phyloP scores from a whole-genome alignment of 1,284 basidiomycete species.

The Trichosporon ovoides region DNA sequence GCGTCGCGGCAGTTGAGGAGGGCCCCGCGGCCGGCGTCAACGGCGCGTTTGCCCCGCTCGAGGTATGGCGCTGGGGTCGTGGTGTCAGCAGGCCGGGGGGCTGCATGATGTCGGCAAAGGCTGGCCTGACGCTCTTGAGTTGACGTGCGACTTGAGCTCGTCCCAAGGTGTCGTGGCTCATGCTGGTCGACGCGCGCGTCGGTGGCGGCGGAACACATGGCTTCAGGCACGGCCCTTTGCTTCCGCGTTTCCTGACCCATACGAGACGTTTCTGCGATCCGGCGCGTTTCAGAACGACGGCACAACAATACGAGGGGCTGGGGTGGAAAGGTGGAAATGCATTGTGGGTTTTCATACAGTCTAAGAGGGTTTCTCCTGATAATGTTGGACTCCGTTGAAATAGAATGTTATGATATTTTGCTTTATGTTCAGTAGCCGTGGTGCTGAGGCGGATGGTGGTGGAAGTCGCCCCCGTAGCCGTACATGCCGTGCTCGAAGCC shows the following conservation, averaged over 20 bases:
- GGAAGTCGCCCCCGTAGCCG: slow-evolving; percentile 27
- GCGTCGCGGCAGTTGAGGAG: background rate
- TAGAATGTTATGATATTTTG: background rate
- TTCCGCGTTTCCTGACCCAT: background rate
- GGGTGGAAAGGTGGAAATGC: background rate
- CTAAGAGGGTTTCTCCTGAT: background rate
- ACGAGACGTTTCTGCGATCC: background rate
- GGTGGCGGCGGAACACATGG: slow-evolving; percentile 3
- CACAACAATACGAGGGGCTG: background rate
- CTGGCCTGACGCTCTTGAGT: background rate
- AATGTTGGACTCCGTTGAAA: background rate
- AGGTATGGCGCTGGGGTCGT: background rate
- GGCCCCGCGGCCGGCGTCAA: background rate
- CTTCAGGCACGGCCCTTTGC: background rate
- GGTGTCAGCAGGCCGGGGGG: background rate
- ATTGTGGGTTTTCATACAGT: slow-evolving; percentile 4
- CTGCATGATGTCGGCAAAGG: background rate
- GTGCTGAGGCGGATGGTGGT: slow-evolving; percentile 10
- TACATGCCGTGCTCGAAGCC: slow-evolving; percentile 17
- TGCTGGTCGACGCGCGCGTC: slow-evolving; percentile 6
- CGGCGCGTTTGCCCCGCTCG: background rate
- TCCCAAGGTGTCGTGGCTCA: background rate
- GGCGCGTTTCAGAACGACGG: background rate
- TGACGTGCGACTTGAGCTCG: background rate
- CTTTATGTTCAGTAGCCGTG: slow-evolving; percentile 12